Evolutionary conservation across 148 eudicot species (phyloP), one percentile per base, ranked within the genome.

Genomic region (Heliosperma pusillum): DNA sequence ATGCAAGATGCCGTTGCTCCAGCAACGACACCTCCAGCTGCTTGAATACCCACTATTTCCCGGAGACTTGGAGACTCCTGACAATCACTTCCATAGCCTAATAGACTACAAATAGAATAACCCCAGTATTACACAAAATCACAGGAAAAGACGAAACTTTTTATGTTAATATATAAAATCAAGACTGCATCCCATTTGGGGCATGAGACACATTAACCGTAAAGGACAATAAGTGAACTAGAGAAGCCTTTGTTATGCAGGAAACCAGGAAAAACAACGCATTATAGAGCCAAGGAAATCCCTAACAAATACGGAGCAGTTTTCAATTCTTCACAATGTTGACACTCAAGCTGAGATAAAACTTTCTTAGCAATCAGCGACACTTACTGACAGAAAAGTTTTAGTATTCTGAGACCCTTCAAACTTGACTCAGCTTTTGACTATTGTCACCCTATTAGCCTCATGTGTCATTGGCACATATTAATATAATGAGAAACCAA

Each of bases 1-100:
- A 95, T 86, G 83, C 85, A 92, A 74, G 99, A 89, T 75, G 97
- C 94, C 13, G 90, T 83, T 58, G 97, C 97, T 80, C 97, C 99
- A 64, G 99, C 99, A 74, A 83, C 72, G 70, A 96, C 82, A 74
- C 99, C 99, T 71, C 99, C 99, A 36, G 93, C 91, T 80, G 90
- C 97, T 86, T 96, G 99, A 80, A 92, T 92, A 74, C 82, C 67
- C 67, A 88, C 85, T 75, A 92, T 83, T 62, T 80, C 78, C 79
- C 89, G 75, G 58, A 74, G 60, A 76, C 86, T 87, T 71, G 99
- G 97, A 79, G 80, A 40, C 66, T 74, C 86, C 42, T 85, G 85
- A 36, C 50, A 59, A 47, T 82, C 90, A 82, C 73, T 69, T 50
- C 86, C 91, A 77, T 85, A 72, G 77, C 89, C 89, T 82, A 95